Conservation (phyloP, 2,329 filamentous ascomycete species). For the Aspergillus ruber region DNA sequence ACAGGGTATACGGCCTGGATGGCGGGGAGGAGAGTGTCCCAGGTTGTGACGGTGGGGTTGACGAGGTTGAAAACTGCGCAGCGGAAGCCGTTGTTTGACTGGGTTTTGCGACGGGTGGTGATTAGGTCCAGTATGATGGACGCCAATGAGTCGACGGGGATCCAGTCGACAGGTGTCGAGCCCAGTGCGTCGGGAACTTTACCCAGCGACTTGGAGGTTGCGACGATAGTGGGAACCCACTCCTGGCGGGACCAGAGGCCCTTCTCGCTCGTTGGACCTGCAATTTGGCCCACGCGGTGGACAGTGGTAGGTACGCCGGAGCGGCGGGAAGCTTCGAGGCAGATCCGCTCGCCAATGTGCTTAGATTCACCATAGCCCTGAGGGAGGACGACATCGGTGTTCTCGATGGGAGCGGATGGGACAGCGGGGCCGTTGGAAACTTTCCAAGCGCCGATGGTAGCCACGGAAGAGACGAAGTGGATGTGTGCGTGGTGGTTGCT, state of each 20-base stretch:
- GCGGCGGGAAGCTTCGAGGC: constrained; percentile 23
- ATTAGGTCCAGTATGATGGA: constrained; percentile 42
- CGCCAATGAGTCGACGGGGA: constrained; percentile 30
- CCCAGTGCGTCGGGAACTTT: constrained; percentile 44
- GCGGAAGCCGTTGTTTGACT: constrained; percentile 6
- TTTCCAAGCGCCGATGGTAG: constrained; percentile 16
- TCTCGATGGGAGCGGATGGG: constrained; percentile 13
- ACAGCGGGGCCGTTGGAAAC: constrained; percentile 17
- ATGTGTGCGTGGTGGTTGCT: constrained; percentile 13
- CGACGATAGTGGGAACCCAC: constrained; percentile 37
- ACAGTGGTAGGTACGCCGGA: constrained; percentile 16
- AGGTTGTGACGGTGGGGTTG: constrained; percentile 40
- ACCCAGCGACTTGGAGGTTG: constrained; percentile 46
- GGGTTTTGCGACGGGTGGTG: constrained; percentile 19
- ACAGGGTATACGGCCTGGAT: constrained; percentile 39
- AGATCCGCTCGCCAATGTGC: constrained; percentile 40
- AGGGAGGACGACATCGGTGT: constrained; percentile 21
- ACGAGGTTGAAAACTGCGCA: constrained; percentile 40
- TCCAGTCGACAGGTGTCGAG: constrained; percentile 43
- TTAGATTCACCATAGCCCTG: constrained; percentile 33
- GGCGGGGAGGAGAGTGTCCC: constrained; percentile 35
- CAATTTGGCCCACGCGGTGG: constrained; percentile 30
- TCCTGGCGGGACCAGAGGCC: constrained; percentile 54
- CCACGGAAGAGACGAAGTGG: constrained; percentile 22
- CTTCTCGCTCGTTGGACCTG: constrained; percentile 22